Conservation (phyloP, 805 yeast genomes). For the Metschnikowia anglica region DNA sequence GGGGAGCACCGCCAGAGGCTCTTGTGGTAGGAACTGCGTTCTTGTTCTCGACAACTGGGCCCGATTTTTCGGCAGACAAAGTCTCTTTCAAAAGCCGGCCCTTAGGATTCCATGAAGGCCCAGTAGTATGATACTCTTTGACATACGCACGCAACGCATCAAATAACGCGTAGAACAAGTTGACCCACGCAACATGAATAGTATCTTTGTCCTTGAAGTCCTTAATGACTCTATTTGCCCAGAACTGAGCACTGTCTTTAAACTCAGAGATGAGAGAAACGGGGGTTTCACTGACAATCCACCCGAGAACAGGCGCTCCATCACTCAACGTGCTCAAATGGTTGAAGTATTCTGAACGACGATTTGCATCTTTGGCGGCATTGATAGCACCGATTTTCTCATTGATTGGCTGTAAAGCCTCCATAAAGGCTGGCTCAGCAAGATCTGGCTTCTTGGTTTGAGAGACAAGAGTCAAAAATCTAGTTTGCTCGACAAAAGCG, state of each 20-base stretch:
- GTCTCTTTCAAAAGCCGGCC: slow-evolving; percentile 60
- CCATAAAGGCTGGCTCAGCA: slow-evolving; percentile 51
- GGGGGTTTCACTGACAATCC: slow-evolving; percentile 82
- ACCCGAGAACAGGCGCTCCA: slow-evolving; percentile 86
- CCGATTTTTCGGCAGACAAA: slow-evolving; percentile 25
- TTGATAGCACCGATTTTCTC: slow-evolving; percentile 55
- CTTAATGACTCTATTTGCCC: slow-evolving; percentile 88
- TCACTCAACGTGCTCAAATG: slow-evolving; percentile 84
- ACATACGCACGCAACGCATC: slow-evolving; percentile 71
- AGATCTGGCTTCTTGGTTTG: slow-evolving; percentile 64
- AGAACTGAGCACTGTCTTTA: slow-evolving; percentile 89
- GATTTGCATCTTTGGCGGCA: slow-evolving; percentile 70
- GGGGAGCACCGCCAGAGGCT: slow-evolving; percentile 30
- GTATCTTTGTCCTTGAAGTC: slow-evolving; percentile 74
- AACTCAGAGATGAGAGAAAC: slow-evolving; percentile 74
- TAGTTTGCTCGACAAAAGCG: slow-evolving; percentile 61
- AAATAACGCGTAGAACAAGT: slow-evolving; percentile 57
- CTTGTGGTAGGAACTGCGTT: slow-evolving; percentile 34
- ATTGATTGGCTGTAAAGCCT: slow-evolving; percentile 68
- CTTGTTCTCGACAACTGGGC: slow-evolving; percentile 24
- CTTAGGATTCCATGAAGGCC: slow-evolving; percentile 70
- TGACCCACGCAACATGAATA: slow-evolving; percentile 79
- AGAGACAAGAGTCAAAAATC: slow-evolving; percentile 57
- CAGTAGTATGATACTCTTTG: slow-evolving; percentile 76
- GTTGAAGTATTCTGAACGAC: slow-evolving; percentile 61